Base-by-base conservation (phyloP, 208 protist genomes). In the Leishmania amazonensis region DNA sequence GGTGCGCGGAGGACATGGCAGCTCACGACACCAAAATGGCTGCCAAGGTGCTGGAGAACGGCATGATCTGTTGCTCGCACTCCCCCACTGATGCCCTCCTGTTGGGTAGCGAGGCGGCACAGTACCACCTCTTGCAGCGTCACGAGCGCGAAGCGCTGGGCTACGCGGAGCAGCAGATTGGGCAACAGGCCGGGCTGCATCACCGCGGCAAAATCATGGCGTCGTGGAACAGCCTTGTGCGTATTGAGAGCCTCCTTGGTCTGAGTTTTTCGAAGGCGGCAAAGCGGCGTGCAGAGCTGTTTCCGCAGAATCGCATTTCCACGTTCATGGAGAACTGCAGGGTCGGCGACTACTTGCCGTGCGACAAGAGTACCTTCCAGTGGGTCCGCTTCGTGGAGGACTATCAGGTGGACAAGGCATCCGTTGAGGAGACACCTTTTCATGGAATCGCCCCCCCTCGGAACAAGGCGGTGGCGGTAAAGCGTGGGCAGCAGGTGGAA, bases 91-190 rank as follows among this genome's bases (percentile, higher is more conserved):
- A 95, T 78, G 78, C 87, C 19, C 40, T 90, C 8, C 75, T 95
- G 57, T 84, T 97, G 31, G 86, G 89, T 40, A 91, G 87, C 77
- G 87, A 91, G 64, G 93, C 93, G 2, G 80, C 89, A 49, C 84
- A 84, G 51, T 92, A 90, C 78, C 94, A 97, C 86, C 80, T 96
- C 19, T 79, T 93, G 76, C 90, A 86, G 35, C 87, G 86, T 28
- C 85, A 94, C 68, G 94, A 95, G 81, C 86, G 91, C 19, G 90
- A 94, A 65, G 85, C 89, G 54, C 76, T 95, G 57, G 92, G 91
- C 9, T 95, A 90, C 80, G 88, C 93, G 42, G 91, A 97, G 78
- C 86, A 91, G 68, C 92, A 94, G 80, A 88, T 97, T 42, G 93
- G 95, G 88, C 82, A 90, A n/a, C 76, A 89, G 45, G 75, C 88